phyloP scores from a whole-genome alignment of 805 yeast genomes.

The Metschnikowia arizonensis region DNA sequence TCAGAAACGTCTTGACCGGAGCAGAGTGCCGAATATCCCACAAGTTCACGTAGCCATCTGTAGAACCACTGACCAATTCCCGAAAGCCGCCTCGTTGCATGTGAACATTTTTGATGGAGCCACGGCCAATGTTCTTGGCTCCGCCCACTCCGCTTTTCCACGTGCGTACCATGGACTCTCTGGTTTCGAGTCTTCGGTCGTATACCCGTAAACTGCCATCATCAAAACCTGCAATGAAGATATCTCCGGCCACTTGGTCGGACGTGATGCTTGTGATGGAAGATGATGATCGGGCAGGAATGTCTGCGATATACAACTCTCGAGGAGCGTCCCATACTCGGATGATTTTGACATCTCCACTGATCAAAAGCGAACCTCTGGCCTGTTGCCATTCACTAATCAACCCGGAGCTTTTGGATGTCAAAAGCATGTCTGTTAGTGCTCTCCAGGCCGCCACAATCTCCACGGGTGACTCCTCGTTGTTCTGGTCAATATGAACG shows the following conservation, averaged over 20 bases:
- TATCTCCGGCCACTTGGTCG: slow-evolving; percentile 91
- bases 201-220: slow-evolving; percentile 88
- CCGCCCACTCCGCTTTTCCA: slow-evolving; percentile 50
- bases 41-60: slow-evolving; percentile 76
- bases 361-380: slow-evolving; percentile 82
- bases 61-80: slow-evolving; percentile 78
- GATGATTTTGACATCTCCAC: slow-evolving; percentile 92
- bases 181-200: slow-evolving; percentile 79
- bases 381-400: slow-evolving; percentile 97
- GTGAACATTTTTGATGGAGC: slow-evolving; percentile 72
- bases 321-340: slow-evolving; percentile 96
- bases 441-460: slow-evolving; percentile 91
- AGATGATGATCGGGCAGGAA: slow-evolving; percentile 87
- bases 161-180: slow-evolving; percentile 78
- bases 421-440: slow-evolving; percentile 73
- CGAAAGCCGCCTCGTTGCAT: slow-evolving; percentile 97
- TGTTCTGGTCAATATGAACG: slow-evolving; percentile 42
- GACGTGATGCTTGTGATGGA: slow-evolving; percentile 88
- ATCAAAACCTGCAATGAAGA: slow-evolving; percentile 86
- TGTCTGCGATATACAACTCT: slow-evolving; percentile 78
- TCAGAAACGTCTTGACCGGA: slow-evolving; percentile 65
- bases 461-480: slow-evolving; percentile 41
- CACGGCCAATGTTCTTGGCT: slow-evolving; percentile 32
- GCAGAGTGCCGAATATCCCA: slow-evolving; percentile 84
- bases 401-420: slow-evolving; percentile 78